Evolutionary conservation across 148 eudicot genomes (phyloP), one percentile per base, ranked within the genome.

Genomic region (Salicornia ramosissima): DNA sequence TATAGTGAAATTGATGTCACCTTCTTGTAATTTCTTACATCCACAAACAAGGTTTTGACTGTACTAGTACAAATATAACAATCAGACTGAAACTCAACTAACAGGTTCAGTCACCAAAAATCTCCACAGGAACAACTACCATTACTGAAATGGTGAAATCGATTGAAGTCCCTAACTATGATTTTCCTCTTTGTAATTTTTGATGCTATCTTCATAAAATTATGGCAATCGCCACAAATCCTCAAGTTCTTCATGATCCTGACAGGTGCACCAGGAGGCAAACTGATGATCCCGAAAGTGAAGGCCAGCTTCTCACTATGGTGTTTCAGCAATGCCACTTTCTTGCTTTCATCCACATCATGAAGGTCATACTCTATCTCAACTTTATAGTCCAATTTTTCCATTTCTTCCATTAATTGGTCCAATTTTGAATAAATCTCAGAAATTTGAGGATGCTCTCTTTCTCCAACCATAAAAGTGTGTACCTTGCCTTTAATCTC

Each of bases 241-340:
- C 91, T 83, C 28, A 88, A 81, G 64, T 86, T 91, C 78, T 88
- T 88, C 85, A 86, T 85, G 53, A 88, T 86, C 71, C 88, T 83
- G 33, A 88, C 74, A 22, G 97, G 86, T 36, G 73, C 85, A 26
- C 80, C 66, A 33, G 74, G 46, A 60, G 94, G 90, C 74, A 86
- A 69, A 65, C 74, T 71, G 80, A 88, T 85, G 67, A 91, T 42
- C 30, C 91, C 97, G 40, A 76, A 82, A 29, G 80, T 66, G 65
- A 91, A 80, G 2, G 95, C 87, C 24, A 88, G 80, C 78, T 85
- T 91, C 81, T 91, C 95, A 70, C 97, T 88, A 47, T 88, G 95
- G 78, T 88, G 87, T 77, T 86, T 79, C 63, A 88, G 47, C 33
- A 88, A 58, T 28, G 73, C 79, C 50, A 72, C 75, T 69, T 88